These are phyloP conservation scores for Colletotrichum trifolii DNA, from an alignment of 2,329 filamentous ascomycete genomes.

Conservation along the genomic window DNA sequence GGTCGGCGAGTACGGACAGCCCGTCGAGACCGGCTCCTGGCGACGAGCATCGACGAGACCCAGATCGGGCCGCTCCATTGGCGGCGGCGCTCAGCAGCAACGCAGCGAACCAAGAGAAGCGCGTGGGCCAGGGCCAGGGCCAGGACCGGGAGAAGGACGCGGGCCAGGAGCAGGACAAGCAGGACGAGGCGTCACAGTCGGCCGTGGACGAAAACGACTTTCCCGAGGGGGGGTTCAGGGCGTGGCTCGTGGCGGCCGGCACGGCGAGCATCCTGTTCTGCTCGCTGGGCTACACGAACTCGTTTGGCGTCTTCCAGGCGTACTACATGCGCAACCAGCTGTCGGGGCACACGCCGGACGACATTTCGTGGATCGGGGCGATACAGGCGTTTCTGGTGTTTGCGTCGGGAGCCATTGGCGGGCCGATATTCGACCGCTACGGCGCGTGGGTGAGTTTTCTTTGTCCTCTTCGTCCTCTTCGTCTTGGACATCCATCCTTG, in stretches of 20 bases:
- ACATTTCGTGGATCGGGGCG: constrained; percentile 43
- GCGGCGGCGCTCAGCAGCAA: not conserved
- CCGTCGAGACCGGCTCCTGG: too few species aligned
- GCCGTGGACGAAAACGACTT: constrained; percentile 5
- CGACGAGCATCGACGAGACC: too few species aligned
- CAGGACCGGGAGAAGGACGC: not conserved
- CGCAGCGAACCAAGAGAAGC: not conserved
- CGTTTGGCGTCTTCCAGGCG: constrained; percentile 43
- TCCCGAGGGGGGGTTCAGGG: constrained; percentile 49
- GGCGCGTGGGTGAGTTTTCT: constrained; percentile 34
- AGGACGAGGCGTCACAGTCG: constrained; percentile 12
- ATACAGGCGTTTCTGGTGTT: constrained; percentile 42
- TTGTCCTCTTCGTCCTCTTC: too few species aligned
- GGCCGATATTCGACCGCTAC: constrained; percentile 39
- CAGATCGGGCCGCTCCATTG: not conserved
- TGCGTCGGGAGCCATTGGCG: constrained; percentile 37
- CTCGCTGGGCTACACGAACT: constrained; percentile 42
- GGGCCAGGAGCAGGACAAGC: not conserved
- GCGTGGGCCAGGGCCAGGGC: not conserved
- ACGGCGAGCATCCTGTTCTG: constrained; percentile 47
- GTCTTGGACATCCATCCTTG: too few species aligned
- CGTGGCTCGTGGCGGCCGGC: constrained; percentile 54
- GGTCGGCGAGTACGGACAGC: too few species aligned
- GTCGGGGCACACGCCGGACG: constrained; percentile 37
- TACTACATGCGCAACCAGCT: constrained; percentile 43